Base-by-base conservation (phyloP, 2,329 filamentous ascomycete genomes). In the Aspergillus caelatus region DNA sequence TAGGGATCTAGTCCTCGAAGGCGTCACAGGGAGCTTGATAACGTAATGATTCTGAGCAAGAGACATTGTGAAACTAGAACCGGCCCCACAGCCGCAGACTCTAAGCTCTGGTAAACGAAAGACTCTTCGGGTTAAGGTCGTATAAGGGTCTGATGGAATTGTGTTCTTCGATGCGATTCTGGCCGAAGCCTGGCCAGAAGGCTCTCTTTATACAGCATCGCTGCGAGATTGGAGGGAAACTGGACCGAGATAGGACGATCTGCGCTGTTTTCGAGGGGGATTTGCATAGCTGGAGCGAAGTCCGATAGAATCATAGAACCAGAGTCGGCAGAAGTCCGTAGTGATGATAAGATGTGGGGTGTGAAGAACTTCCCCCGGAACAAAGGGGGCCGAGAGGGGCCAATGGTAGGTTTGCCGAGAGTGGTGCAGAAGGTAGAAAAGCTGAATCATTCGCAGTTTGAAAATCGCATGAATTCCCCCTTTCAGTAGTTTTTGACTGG, bases 21-120 rank as follows among this genome's bases (percentile, higher is more conserved):
- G 65, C 11, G 73, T 74, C 19, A 62, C 62, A 10, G 75, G 75
- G 8, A 77, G 73, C 48, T 73, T 67, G 45, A 77, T 70, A 19
- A 77, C 64, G 58, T 77, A 74, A 56, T 68, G 68, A 36, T 69
- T 70, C 56, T 67, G 59, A 26, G 64, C 59, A 9, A 70, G 62
- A 59, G 64, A 59, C 68, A 70, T 70, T 55, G 52, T 39, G 21
- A 55, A 16, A n/a, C 30, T 26, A 14, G 52, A 36, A 16, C 26
- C 16, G 34, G n/a, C 30, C 8, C 52, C 52, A 54, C 52, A 32
- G 6, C n/a, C 12, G 21, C 50, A n/a, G 26, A 26, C n/a, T 53
- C 21, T 28, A 21, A 16, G 21, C 34, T 39, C 23, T 36, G 11
- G 16, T 7, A 16, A 55, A 23, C n/a, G 19, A 39, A 14, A 9